Base-by-base conservation (phyloP, 768 basidiomycete species). In the Serendipita sp. region DNA sequence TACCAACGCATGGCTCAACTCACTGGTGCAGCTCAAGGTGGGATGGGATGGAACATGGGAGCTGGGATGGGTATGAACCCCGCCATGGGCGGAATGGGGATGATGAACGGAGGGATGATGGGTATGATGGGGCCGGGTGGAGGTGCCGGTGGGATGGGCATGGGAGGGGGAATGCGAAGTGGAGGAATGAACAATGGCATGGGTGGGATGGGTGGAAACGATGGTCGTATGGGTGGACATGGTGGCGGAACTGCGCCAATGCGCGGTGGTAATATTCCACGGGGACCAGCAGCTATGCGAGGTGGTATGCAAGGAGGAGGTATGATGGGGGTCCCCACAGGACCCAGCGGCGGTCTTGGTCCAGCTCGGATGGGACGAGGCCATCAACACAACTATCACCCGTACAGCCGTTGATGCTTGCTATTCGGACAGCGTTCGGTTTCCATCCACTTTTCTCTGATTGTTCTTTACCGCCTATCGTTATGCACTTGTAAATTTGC, bases 1-100 rank as follows among this genome's bases (percentile, higher is more conserved):
- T 98, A 96, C 74, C 90, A 93, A 38, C 86, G 91, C 65, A 97
- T 98, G 95, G 86, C 90, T 78, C 84, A 86, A 70, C 86, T 89
- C 76, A 81, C 88, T 53, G 81, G 82, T 41, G 82, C 76, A 0
- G 64, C 66, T 3, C 79, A 78, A 2, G 74, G 70, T 51, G 24
- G 70, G 68, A 69, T 64, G 24, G 73, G 71, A 22, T 58, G 41
- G 11, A 68, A 65, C 68, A 67, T 67, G 68, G 65, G 66, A 26
- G 64, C 61, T 60, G 63, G 50, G 14, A 62, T 63, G 60, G 61
- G 65, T 13, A 64, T 65, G 3, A 67, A 61, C 22, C 67, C 65
- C 67, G 70, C 66, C 38, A 68, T 71, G 68, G 69, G 67, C 41
- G 67, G 66, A 14, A 68, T 69, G 66, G 72, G 73, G 68, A 66